These are phyloP conservation scores for Jaminaea rosea DNA, from an alignment of 1,284 basidiomycete species.

Conservation along the genomic window DNA sequence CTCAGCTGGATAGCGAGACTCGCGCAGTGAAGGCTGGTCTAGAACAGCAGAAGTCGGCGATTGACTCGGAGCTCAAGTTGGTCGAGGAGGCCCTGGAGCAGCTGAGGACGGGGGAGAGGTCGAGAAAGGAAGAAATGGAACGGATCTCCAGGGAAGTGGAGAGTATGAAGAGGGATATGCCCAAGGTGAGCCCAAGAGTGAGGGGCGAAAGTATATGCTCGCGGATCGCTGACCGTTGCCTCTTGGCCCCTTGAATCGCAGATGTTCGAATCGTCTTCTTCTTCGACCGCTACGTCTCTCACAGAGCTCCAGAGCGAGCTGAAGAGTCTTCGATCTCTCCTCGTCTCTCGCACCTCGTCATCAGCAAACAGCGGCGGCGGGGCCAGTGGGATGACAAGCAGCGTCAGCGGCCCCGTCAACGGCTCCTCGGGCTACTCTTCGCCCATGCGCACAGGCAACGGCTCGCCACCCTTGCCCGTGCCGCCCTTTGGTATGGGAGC, in stretches of 20 bases:
- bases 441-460: slow-evolving; percentile 17
- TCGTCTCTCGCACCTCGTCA: slow-evolving; percentile 67
- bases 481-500: slow-evolving; percentile 7
- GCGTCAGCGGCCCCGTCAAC: slow-evolving; percentile 7
- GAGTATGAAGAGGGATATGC: slow-evolving; percentile 78
- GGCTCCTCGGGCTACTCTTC: slow-evolving; percentile 18
- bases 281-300: slow-evolving; percentile 57
- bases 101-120: slow-evolving; percentile 67
- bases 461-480: too few species aligned
- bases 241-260: slow-evolving; percentile 44
- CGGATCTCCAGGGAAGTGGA: slow-evolving; percentile 55
- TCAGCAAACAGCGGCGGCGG: slow-evolving; percentile 38
- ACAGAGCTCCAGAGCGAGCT: slow-evolving; percentile 84
- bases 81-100: slow-evolving; percentile 69
- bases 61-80: slow-evolving; percentile 67
- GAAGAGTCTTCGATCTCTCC: slow-evolving; percentile 82
- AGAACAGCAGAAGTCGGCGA: slow-evolving; percentile 69
- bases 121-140: slow-evolving; percentile 78
- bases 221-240: background rate
- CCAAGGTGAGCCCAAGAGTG: slow-evolving; percentile 57
- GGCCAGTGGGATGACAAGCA: slow-evolving; percentile 5
- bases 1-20: slow-evolving; percentile 71
- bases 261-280: slow-evolving; percentile 91
- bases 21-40: slow-evolving; percentile 64
- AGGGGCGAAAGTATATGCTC: background rate